A percentile compares a stretch with the other conserved stretches of the same genome.
These are phyloP conservation scores for Zygoascus sp. DNA, from an alignment of 1,139 yeast genomes.

Conservation along the genomic window DNA sequence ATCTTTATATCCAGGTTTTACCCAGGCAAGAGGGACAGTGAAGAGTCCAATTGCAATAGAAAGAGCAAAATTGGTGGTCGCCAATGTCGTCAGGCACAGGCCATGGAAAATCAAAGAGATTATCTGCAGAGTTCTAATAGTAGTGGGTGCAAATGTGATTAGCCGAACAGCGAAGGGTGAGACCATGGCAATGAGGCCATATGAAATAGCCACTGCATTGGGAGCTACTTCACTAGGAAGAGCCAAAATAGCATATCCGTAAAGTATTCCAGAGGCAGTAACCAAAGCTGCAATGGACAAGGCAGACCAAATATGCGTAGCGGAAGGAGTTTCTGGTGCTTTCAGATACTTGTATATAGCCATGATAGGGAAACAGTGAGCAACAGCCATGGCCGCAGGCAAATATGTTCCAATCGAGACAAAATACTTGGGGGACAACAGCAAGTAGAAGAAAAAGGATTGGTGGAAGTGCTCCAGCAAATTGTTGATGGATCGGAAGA, in stretches of 20 bases:
- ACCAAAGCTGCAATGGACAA: constrained; percentile 15
- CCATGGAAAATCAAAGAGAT: constrained; percentile 58
- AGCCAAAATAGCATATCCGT: constrained; percentile 15
- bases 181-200: constrained; percentile 13
- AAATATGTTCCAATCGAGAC: constrained; percentile 92
- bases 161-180: constrained; percentile 16
- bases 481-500: constrained; percentile 85
- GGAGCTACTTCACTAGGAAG: constrained; percentile 16
- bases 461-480: constrained; percentile 94
- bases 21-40: constrained; percentile 67
- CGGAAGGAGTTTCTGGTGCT: constrained; percentile 18
- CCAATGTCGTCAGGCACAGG: constrained; percentile 63
- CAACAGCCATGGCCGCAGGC: constrained; percentile 76
- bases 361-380: constrained; percentile 66
- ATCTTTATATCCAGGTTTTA: constrained; percentile 42
- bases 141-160: constrained; percentile 9
- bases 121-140: constrained; percentile 30
- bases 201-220: constrained; percentile 15
- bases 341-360: constrained; percentile 58
- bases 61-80: constrained; percentile 80
- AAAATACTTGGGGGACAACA: constrained; percentile 72
- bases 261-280: constrained; percentile 16
- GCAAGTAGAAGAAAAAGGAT: constrained; percentile 86
- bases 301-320: constrained; percentile 9
- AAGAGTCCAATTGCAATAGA: constrained; percentile 66